A percentile compares a stretch with the other conserved stretches of the same genome.
phyloP scores from a whole-genome alignment of 1,284 basidiomycete species.

The Melampsora americana region DNA sequence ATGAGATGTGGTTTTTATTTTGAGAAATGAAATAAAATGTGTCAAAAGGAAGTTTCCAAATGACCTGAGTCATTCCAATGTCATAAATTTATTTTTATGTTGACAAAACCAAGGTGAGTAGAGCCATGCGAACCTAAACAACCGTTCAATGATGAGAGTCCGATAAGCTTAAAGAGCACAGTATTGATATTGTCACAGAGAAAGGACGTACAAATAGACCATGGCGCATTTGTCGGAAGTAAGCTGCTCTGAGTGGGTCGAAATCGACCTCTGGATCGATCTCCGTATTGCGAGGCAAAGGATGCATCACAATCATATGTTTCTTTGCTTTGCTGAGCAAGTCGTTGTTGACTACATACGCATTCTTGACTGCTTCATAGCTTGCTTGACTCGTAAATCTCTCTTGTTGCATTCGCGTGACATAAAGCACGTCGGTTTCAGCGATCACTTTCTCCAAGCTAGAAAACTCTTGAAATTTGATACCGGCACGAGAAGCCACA shows the following conservation, averaged over 20 bases:
- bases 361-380: conserved; percentile 87
- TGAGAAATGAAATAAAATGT: background rate
- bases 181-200: background rate
- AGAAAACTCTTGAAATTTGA: conserved; percentile 73
- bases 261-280: conserved; percentile 98
- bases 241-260: conserved; percentile 86
- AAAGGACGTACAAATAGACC: conserved; percentile 78
- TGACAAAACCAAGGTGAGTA: conserved; percentile 34
- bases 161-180: background rate
- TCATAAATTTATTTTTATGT: conserved; percentile 2
- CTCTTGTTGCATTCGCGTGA: conserved; percentile 94
- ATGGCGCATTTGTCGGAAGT: conserved; percentile 98
- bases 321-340: conserved; percentile 86
- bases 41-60: background rate
- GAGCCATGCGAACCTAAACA: conserved; percentile 42
- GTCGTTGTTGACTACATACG: conserved; percentile 90
- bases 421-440: conserved; percentile 95
- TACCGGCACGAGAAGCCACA: conserved; percentile 76
- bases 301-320: conserved; percentile 98
- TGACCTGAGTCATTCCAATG: no score
- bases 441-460: conserved; percentile 83
- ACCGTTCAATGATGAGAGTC: background rate
- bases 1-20: background rate
- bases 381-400: conserved; percentile 77
- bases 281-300: conserved; percentile 90